A percentile compares a stretch with the other conserved stretches of the same genome.
These are phyloP conservation scores for Eimeria tenella DNA, from an alignment of 169 alveolate species.

Conservation along the genomic window DNA sequence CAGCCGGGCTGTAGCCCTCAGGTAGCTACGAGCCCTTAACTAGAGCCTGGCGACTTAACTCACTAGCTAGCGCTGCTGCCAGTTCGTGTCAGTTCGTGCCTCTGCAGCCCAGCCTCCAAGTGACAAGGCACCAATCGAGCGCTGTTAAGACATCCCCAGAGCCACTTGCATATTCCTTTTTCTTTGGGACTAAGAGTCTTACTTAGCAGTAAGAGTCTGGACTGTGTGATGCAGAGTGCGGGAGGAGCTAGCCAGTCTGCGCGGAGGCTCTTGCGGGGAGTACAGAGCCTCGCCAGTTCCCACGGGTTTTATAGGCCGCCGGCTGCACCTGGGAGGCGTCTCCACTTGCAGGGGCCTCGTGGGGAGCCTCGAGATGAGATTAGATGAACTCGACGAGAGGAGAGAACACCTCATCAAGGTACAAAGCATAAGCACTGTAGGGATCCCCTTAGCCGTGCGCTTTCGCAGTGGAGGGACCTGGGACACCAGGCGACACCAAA, in stretches of 20 bases:
- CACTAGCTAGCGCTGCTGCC: background rate
- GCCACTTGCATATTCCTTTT: too few relatives aligned
- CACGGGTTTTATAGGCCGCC: background rate
- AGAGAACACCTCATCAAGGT: conserved; percentile 67
- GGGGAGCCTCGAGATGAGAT: background rate
- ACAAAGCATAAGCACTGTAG: background rate
- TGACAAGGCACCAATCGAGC: background rate
- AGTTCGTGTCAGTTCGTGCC: background rate
- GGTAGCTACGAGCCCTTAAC: background rate
- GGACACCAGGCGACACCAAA: too few relatives aligned
- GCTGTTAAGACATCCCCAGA: too few relatives aligned
- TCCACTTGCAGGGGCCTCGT: conserved; percentile 62
- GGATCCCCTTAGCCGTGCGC: too few relatives aligned
- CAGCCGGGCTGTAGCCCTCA: conserved; percentile 23
- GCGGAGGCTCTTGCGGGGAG: conserved; percentile 21
- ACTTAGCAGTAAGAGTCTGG: too few relatives aligned
- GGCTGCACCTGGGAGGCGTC: conserved; percentile 40
- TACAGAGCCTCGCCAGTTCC: conserved; percentile 52
- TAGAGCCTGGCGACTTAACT: too few relatives aligned
- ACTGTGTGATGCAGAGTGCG: conserved; percentile 26
- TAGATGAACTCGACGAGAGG: conserved; percentile 48
- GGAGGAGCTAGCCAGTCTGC: conserved; percentile 28
- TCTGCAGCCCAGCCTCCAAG: background rate
- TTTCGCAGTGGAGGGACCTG: too few relatives aligned
- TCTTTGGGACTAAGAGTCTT: too few relatives aligned